Evolutionary conservation across 1,284 basidiomycete species (phyloP), one percentile per base, ranked within the genome.

Genomic region (Ustilago vetiveriae): DNA sequence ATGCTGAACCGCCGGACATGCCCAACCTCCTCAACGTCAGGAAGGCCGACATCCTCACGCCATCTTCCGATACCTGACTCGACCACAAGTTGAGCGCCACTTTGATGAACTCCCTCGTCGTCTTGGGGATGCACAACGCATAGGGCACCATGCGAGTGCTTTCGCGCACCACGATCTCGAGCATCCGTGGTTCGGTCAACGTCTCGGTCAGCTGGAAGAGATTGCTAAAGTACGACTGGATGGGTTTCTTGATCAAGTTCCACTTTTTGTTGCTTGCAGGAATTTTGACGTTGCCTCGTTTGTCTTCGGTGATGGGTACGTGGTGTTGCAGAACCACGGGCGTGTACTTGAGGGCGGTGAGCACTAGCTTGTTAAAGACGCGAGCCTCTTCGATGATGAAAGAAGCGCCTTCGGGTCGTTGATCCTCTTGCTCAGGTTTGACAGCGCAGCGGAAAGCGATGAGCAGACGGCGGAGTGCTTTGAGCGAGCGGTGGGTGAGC

Each of bases 241-340:
- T 87, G 22, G 96, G 85, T 75, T 93, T 92, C 82, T 93, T 92
- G n/a, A 97, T 86, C 0, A 89, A 86, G 43, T 86, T 84, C 21
- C 82, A 84, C 53, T 81, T 81, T 47, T 83, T 83, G 59, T 74
- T 77, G 62, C 82, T 76, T 11, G 83, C 75, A 7, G 78, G 76
- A 11, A 92, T 85, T 4, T 88, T 76, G 72, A 74, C 67, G 48
- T 71, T 67, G 43, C 74, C 71, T 4, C 54, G 49, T 42, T 69
- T 64, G 41, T 60, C 58, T 40, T 70, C 89, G 84, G 93, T 94
- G 84, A 88, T 92, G 0, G 95, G 94, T 35, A 91, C 86, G 79
- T 97, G 94, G 76, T 94, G 89, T 54, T 88, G 86, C 11, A 98
- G 86, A 2, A 98, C 87, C 30, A 98, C 87, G 0, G 95, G 95